phyloP scores from a whole-genome alignment of 805 yeast genomes.

The Candida takata region DNA sequence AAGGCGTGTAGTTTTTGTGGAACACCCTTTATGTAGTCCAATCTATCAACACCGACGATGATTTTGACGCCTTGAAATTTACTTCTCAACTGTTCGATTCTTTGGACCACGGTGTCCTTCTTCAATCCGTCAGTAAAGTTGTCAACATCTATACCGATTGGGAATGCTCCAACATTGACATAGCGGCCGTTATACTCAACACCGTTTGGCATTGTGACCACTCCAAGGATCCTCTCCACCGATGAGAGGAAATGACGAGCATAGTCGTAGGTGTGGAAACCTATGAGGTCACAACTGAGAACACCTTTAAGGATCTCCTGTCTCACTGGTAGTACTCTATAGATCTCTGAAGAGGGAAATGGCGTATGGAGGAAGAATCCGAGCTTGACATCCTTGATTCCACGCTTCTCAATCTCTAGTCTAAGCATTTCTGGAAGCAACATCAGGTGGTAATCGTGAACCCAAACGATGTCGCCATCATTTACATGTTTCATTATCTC shows the following conservation, averaged over 20 bases:
- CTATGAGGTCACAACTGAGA: conserved; percentile 87
- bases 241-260: conserved; percentile 93
- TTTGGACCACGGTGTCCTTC: conserved; percentile 49
- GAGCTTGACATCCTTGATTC: conserved; percentile 52
- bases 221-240: conserved; percentile 74
- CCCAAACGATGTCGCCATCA: conserved; percentile 91
- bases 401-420: conserved; percentile 42
- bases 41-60: conserved; percentile 93
- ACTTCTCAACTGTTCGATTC: conserved; percentile 57
- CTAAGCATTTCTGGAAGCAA: conserved; percentile 84
- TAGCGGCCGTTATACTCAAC: conserved; percentile 69
- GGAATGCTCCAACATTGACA: conserved; percentile 91
- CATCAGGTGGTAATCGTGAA: conserved; percentile 97
- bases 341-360: conserved; percentile 94
- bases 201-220: conserved; percentile 86
- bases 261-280: conserved; percentile 98
- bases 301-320: conserved; percentile 89
- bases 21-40: conserved; percentile 96
- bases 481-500: conserved; percentile 61
- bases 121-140: conserved; percentile 77
- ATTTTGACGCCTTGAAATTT: conserved; percentile 74
- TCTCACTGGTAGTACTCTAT: conserved; percentile 92
- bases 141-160: conserved; percentile 97
- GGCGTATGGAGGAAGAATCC: conserved; percentile 98
- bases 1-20: conserved; percentile 96